Conservation (phyloP, 495 filamentous ascomycete species). For the Penicillium tannophilum region DNA sequence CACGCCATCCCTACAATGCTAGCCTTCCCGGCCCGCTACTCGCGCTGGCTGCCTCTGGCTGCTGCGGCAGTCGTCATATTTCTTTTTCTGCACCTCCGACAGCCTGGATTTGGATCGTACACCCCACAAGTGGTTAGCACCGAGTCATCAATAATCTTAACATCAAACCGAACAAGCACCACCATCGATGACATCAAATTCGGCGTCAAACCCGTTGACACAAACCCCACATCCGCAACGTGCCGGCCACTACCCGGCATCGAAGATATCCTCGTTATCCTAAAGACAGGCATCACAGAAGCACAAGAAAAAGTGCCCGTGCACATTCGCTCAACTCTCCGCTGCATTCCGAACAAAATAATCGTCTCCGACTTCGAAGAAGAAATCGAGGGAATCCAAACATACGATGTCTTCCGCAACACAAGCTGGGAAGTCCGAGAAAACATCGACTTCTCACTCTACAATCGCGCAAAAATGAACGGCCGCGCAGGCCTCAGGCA, state of each 20-base stretch:
- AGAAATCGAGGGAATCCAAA: conserved; percentile 38
- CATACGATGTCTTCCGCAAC: conserved; percentile 48
- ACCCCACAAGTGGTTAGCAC: conserved; percentile 12
- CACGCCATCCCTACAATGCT: conserved; percentile 17
- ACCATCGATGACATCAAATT: background rate
- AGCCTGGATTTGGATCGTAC: conserved; percentile 10
- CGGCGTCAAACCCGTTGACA: background rate
- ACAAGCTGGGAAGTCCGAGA: conserved; percentile 31
- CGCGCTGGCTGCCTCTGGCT: conserved; percentile 27
- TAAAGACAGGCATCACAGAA: conserved; percentile 56
- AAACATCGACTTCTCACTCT: conserved; percentile 47
- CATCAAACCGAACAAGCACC: conserved; percentile 1
- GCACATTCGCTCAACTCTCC: conserved; percentile 47
- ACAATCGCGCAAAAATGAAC: conserved; percentile 40
- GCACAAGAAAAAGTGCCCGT: conserved; percentile 43
- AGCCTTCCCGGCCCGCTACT: conserved; percentile 27
- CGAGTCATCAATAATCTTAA: background rate
- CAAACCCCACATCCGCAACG: conserved; percentile 4
- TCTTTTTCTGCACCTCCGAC: conserved; percentile 23
- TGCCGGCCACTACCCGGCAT: conserved; percentile 37
- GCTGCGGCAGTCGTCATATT: conserved; percentile 16
- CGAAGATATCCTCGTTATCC: conserved; percentile 43
- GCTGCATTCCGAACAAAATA: conserved; percentile 48
- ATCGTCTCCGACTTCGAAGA: conserved; percentile 55
- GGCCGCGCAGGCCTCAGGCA: conserved; percentile 34